These are phyloP conservation scores for Colletotrichum magnum DNA, from an alignment of 2,329 filamentous ascomycete genomes.

Conservation along the genomic window DNA sequence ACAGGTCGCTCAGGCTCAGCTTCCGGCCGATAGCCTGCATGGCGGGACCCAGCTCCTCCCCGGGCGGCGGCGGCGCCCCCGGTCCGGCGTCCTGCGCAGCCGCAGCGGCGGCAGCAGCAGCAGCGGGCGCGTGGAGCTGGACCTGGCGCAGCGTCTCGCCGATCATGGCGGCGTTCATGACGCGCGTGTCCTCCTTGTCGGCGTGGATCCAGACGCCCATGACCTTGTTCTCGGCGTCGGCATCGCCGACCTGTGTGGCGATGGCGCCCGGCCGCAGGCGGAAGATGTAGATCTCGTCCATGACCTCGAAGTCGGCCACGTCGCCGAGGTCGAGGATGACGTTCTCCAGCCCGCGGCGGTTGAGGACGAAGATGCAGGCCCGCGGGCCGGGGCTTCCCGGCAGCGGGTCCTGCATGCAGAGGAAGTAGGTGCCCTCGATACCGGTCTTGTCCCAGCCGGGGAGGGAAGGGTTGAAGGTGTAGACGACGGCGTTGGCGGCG, in stretches of 20 bases:
- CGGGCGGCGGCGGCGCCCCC: constrained; percentile 10
- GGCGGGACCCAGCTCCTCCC: constrained; percentile 52
- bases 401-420: constrained; percentile 75
- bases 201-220: constrained; percentile 71
- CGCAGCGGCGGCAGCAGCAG: no score
- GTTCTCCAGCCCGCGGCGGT: constrained; percentile 79
- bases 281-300: constrained; percentile 67
- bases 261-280: constrained; percentile 54
- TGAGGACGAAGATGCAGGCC: constrained; percentile 79
- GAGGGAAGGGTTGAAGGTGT: constrained; percentile 78
- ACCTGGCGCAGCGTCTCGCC: constrained; percentile 57
- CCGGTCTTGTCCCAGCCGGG: constrained; percentile 87
- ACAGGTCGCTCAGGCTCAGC: constrained; percentile 62
- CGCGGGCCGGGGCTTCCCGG: constrained; percentile 54
- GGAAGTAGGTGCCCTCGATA: constrained; percentile 90
- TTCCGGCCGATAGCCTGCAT: constrained; percentile 60
- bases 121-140: constrained; percentile 22
- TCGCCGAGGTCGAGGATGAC: constrained; percentile 75
- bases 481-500: constrained; percentile 88
- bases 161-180: constrained; percentile 58
- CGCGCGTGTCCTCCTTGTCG: constrained; percentile 60
- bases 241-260: constrained; percentile 38
- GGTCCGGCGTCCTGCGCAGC: neutral
- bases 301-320: constrained; percentile 75
- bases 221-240: constrained; percentile 53